Conservation (phyloP, 1,139 yeast genomes). For the Saccharomyces hybrid region DNA sequence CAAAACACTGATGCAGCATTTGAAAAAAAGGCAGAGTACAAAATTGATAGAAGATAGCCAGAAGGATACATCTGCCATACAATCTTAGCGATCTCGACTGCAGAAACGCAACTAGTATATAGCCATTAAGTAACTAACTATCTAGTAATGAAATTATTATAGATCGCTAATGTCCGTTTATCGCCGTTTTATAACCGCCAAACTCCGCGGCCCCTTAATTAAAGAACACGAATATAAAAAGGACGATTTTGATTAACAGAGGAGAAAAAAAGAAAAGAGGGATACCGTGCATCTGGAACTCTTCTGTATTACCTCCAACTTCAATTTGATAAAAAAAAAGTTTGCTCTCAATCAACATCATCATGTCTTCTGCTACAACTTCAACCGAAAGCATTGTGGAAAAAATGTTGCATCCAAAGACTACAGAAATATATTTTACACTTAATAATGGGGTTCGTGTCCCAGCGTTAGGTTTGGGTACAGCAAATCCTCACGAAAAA, state of each 20-base stretch:
- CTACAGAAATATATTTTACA: constrained; percentile 31
- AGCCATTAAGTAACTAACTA: not conserved
- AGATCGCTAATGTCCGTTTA: not conserved
- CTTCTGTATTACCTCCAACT: not conserved
- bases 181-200: not conserved
- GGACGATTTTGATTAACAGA: not conserved
- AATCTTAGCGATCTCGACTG: not conserved
- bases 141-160: not conserved
- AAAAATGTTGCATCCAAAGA: constrained; percentile 21
- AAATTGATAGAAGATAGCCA: not conserved
- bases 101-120: not conserved
- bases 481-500: constrained; percentile 40
- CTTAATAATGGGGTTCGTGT: constrained; percentile 46
- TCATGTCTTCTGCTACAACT: not conserved
- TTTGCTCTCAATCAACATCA: not conserved
- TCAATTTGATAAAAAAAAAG: not conserved
- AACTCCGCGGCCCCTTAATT: not conserved
- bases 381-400: not conserved
- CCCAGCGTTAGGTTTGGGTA: constrained; percentile 57
- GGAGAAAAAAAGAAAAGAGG: not conserved
- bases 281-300: not conserved
- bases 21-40: not conserved
- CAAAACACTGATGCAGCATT: not conserved
- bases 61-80: not conserved
- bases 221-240: not conserved